Evolutionary conservation across 768 basidiomycete genomes (phyloP), one percentile per base, ranked within the genome.

Genomic region (Psilocybe sp.): DNA sequence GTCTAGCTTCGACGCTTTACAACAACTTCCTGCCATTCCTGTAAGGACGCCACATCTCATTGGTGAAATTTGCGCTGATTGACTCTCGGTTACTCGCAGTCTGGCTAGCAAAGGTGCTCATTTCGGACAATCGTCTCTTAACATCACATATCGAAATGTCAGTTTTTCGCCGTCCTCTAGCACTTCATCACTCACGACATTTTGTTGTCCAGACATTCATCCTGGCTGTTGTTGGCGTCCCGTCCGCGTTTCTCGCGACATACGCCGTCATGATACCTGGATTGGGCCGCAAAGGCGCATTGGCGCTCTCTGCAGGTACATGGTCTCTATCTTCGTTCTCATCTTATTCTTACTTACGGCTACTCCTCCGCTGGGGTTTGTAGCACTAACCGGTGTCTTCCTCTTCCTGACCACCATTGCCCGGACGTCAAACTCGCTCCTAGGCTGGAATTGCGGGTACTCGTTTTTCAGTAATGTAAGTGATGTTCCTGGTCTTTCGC

Each of bases 361-460:
- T 67, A 64, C 69, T 69, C 67, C 66, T 78, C 71, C 75, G 75
- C 69, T 68, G 75, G 69, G 63, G 53, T 66, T 43, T 60, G 70
- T 67, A 84, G 82, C 74, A 64, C 75, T 88, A 58, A 89, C 88
- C 13, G 87, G 86, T 15, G 76, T 73, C 14, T 89, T 90, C 69
- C 73, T 91, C 23, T 83, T 85, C 62, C 82, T 77, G 55, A 82
- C 76, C 44, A 89, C 89, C 48, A 87, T 86, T 20, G 78, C 88
- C 46, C 73, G 79, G 60, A 84, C 75, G 58, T 85, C 82, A 11
- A 75, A 84, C 52, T 73, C 78, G 42, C 72, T 89, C 42, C 73
- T 90, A 37, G 88, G 83, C 46, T 89, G 87, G 87, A 89, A 89
- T 62, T 89, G 87, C 63, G 85, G 79, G 13, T 87, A 85, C 51